phyloP scores from a whole-genome alignment of 2,329 filamentous ascomycete species.

The Neospermospora avenae region DNA sequence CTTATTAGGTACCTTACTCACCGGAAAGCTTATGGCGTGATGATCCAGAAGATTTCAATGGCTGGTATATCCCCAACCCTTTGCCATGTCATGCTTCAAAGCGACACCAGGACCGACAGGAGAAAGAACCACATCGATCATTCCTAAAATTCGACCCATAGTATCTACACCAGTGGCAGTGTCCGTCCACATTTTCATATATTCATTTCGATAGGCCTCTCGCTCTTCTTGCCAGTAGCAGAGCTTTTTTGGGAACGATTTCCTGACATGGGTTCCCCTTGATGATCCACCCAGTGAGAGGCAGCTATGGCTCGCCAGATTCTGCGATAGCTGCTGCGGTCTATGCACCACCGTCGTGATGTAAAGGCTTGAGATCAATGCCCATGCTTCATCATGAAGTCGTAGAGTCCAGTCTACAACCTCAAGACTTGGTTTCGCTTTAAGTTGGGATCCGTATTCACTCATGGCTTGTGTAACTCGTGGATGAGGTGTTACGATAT shows the following conservation, averaged over 20 bases:
- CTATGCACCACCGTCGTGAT: slow-evolving; percentile 22
- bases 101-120: slow-evolving; percentile 53
- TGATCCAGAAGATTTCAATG: slow-evolving; percentile 68
- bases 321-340: slow-evolving; percentile 15
- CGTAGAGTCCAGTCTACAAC: slow-evolving; percentile 22
- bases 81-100: slow-evolving; percentile 45
- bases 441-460: slow-evolving; percentile 10
- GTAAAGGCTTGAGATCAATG: slow-evolving; percentile 21
- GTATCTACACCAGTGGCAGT: slow-evolving; percentile 29
- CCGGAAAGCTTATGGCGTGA: slow-evolving; percentile 55
- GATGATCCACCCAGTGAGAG: slow-evolving; percentile 25
- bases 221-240: slow-evolving; percentile 30
- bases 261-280: slow-evolving; percentile 24
- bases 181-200: slow-evolving; percentile 23
- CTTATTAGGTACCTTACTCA: slow-evolving; percentile 32
- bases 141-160: not conserved
- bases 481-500: slow-evolving; percentile 17
- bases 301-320: slow-evolving; percentile 17
- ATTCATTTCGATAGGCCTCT: slow-evolving; percentile 36
- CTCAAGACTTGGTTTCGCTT: slow-evolving; percentile 14
- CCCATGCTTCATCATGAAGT: slow-evolving; percentile 22
- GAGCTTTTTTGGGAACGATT: slow-evolving; percentile 18
- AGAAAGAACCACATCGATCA: slow-evolving; percentile 57
- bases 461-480: slow-evolving; percentile 19
- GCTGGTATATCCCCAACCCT: slow-evolving; percentile 60